Base-by-base conservation (phyloP, 2,329 filamentous ascomycete genomes). In the Cucurbitaria berberidis region DNA sequence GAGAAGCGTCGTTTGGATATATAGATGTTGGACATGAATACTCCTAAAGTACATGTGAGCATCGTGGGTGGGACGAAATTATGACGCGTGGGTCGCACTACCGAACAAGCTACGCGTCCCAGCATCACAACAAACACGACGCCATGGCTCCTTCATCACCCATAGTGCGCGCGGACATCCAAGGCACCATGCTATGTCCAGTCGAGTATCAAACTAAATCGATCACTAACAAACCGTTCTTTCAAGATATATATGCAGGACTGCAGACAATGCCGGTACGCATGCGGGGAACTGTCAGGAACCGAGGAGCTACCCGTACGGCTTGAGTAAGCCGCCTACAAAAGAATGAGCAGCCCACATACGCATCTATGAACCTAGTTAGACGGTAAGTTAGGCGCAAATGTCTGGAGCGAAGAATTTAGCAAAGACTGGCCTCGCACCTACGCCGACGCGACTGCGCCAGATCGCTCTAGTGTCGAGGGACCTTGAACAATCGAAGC, bases 391-490 rank as follows among this genome's bases (percentile, higher is more conserved):
- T 16, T 24, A 24, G 19, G 13, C 18, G 47, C n/a, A 42, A 11
- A 63, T 63, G 60, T 59, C 57, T 22, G 24, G 39, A 9, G 40
- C 38, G 41, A 53, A 58, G 45, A 60, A 58, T 16, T 39, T 42
- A 18, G 50, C 38, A n/a, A 51, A 54, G 13, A 7, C 34, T 3
- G 40, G 42, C 38, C 39, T 57, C 2, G 53, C 39, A 3, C 58
- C 63, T 3, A 52, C 58, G 2, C 68, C 72, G 3, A 74, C 72
- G 32, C 65, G 73, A 8, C 55, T 75, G 11, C 68, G 73, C 38
- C 73, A 75, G 49, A 69, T 76, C 32, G 70, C 72, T 34, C 51
- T 76, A 9, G 72, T 73, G 8, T 59, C 62, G 1, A 51, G 57
- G 22, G 70, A 75, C 51, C 54, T 74, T 11, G 66, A 72, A 21